Conservation (phyloP, 1,284 basidiomycete species). For the Ustilago shanxiensis region DNA sequence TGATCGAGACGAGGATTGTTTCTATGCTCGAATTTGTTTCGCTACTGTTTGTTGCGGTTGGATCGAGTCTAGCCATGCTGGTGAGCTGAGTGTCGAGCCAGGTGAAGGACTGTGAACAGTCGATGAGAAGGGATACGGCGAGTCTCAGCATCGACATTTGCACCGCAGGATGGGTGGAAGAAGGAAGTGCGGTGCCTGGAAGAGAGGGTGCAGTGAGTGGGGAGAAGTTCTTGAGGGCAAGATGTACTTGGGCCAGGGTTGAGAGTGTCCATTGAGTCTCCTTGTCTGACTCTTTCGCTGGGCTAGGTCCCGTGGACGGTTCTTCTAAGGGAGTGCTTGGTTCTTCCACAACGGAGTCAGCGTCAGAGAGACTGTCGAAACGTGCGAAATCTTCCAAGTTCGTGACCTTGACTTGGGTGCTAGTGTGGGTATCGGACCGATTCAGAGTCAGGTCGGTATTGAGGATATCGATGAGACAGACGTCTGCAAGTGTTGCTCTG, state of each 20-base stretch:
- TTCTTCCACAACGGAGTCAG: background rate
- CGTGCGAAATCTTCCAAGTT: slow-evolving; percentile 26
- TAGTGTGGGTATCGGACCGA: background rate
- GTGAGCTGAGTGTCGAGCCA: slow-evolving; percentile 43
- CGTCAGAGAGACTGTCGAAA: background rate
- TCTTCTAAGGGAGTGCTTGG: background rate
- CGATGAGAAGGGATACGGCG: slow-evolving; percentile 16
- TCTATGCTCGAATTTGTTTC: slow-evolving; percentile 7
- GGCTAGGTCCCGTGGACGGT: background rate
- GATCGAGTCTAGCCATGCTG: slow-evolving; percentile 17
- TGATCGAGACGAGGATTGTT: slow-evolving; percentile 35
- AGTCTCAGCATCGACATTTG: slow-evolving; percentile 24
- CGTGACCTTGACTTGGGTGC: slow-evolving; percentile 4
- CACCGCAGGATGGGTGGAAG: slow-evolving; percentile 5
- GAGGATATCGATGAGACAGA: background rate
- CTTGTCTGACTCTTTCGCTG: background rate
- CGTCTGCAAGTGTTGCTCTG: slow-evolving; percentile 22
- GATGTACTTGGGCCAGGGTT: slow-evolving; percentile 38
- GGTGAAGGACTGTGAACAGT: slow-evolving; percentile 25
- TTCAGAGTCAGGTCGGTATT: background rate
- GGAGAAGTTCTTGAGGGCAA: slow-evolving; percentile 37
- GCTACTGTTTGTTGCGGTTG: background rate
- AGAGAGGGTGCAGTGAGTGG: slow-evolving; percentile 35
- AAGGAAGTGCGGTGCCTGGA: slow-evolving; percentile 28
- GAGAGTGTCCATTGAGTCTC: slow-evolving; percentile 37